A percentile compares a stretch with the other conserved stretches of the same genome.
Evolutionary conservation across 2,329 filamentous ascomycete species (phyloP).

Genomic region (Fonsecaea erecta): DNA sequence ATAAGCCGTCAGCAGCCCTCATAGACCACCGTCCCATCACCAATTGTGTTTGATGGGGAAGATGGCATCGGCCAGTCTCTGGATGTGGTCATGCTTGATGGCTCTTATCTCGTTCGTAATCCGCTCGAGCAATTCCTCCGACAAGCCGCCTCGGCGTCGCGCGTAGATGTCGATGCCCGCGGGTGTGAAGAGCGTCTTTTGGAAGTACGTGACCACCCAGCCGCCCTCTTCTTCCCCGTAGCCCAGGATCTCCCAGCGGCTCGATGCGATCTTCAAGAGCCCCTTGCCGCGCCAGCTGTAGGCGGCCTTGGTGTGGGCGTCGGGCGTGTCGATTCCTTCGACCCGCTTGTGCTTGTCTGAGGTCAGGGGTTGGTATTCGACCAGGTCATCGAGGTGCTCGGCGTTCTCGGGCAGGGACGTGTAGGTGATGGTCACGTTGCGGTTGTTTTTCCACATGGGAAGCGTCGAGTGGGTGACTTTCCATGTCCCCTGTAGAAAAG

Average conservation of each 20-base stretch:
- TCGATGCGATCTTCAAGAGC: slow-evolving; percentile 70
- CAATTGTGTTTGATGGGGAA: slow-evolving; percentile 52
- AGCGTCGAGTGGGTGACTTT: slow-evolving; percentile 76
- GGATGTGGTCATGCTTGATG: slow-evolving; percentile 58
- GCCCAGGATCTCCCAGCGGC: slow-evolving; percentile 81
- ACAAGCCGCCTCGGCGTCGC: slow-evolving; percentile 64
- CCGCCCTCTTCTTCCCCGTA: slow-evolving; percentile 59
- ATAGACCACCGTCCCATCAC: slow-evolving; percentile 9
- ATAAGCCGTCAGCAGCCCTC: slow-evolving; percentile 19
- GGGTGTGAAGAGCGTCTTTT: slow-evolving; percentile 79
- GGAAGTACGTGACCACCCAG: slow-evolving; percentile 85
- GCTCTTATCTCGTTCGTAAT: slow-evolving; percentile 62
- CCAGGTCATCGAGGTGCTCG: slow-evolving; percentile 69
- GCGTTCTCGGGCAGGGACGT: slow-evolving; percentile 54
- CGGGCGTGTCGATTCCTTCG: slow-evolving; percentile 65
- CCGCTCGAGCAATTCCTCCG: slow-evolving; percentile 58
- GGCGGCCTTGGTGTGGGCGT: slow-evolving; percentile 44
- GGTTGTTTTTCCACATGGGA: slow-evolving; percentile 77
- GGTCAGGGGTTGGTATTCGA: slow-evolving; percentile 67
- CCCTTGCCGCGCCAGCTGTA: slow-evolving; percentile 83
- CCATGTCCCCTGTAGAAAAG: slow-evolving; percentile 71
- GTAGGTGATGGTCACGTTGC: slow-evolving; percentile 82
- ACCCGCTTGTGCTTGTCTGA: slow-evolving; percentile 63
- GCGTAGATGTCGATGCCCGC: slow-evolving; percentile 81
- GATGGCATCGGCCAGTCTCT: slow-evolving; percentile 57